Percentiles rank a stretch among this genome's conserved stretches.
These are phyloP conservation scores for Tirmania nivea DNA, from an alignment of 495 filamentous ascomycete species.

Conservation along the genomic window DNA sequence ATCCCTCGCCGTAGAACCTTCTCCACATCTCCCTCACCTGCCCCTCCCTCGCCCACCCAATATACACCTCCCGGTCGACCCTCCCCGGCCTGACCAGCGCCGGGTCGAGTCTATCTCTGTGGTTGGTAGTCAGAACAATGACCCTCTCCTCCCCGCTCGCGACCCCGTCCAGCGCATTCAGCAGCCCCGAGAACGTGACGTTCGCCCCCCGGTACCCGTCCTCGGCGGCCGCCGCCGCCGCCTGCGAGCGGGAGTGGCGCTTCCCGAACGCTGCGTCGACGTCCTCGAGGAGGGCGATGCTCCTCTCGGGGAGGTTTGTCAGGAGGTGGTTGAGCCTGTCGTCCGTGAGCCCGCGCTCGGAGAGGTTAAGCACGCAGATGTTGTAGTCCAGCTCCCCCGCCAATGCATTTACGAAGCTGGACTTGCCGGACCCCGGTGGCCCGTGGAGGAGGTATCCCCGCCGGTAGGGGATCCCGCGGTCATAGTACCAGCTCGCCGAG, in stretches of 20 bases:
- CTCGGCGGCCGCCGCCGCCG: slow-evolving; percentile 27
- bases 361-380: slow-evolving; percentile 83
- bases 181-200: slow-evolving; percentile 81
- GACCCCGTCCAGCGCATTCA: slow-evolving; percentile 86
- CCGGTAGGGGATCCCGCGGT: slow-evolving; percentile 63
- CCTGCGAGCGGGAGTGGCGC: slow-evolving; percentile 41
- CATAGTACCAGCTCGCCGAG: slow-evolving; percentile 70
- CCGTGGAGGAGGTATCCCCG: slow-evolving; percentile 64
- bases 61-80: slow-evolving; percentile 77
- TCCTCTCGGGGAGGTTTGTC: slow-evolving; percentile 67
- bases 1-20: slow-evolving; percentile 59
- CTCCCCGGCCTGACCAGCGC: slow-evolving; percentile 78
- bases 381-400: slow-evolving; percentile 84
- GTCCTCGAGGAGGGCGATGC: slow-evolving; percentile 76
- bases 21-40: slow-evolving; percentile 82
- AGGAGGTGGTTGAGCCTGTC: slow-evolving; percentile 75
- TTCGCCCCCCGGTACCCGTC: slow-evolving; percentile 80
- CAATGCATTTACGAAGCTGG: slow-evolving; percentile 84
- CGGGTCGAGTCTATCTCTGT: slow-evolving; percentile 68
- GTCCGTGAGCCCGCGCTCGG: slow-evolving; percentile 79
- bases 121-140: slow-evolving; percentile 87
- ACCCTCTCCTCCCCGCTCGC: slow-evolving; percentile 90
- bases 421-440: slow-evolving; percentile 86
- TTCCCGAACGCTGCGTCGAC: slow-evolving; percentile 71
- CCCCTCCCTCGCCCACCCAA: slow-evolving; percentile 68